Conservation (phyloP, 2,329 filamentous ascomycete species). For the Colletotrichum higginsianum region DNA sequence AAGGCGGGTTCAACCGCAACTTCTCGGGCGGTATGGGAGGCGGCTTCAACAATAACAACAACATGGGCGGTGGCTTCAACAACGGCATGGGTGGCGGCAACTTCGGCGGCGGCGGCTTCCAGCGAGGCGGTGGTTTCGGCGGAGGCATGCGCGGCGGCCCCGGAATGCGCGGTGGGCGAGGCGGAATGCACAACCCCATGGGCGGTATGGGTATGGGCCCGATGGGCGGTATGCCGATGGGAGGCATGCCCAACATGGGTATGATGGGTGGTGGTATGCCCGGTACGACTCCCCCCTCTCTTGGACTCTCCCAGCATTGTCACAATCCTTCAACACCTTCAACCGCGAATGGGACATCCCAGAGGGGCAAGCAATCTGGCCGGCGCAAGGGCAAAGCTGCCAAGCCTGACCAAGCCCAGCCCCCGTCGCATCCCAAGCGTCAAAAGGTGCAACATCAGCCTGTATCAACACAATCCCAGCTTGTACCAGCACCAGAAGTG, state of each 20-base stretch:
- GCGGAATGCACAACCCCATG: slow-evolving; percentile 65
- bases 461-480: background rate
- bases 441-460: slow-evolving; percentile 8
- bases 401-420: background rate
- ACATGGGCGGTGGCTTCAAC: slow-evolving; percentile 64
- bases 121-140: slow-evolving; percentile 61
- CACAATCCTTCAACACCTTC: slow-evolving; percentile 2
- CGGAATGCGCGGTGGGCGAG: slow-evolving; percentile 54
- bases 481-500: background rate
- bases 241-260: slow-evolving; percentile 65
- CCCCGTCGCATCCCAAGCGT: slow-evolving; percentile 1
- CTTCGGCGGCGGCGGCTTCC: slow-evolving; percentile 63
- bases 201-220: slow-evolving; percentile 61
- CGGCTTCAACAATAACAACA: slow-evolving; percentile 60
- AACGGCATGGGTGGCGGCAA: slow-evolving; percentile 67
- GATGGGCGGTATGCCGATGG: slow-evolving; percentile 69
- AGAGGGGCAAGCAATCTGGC: slow-evolving; percentile 7
- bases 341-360: background rate
- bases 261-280: slow-evolving; percentile 70
- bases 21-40: slow-evolving; percentile 57
- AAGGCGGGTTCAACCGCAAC: slow-evolving; percentile 58
- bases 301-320: slow-evolving; percentile 12
- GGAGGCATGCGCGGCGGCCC: slow-evolving; percentile 65
- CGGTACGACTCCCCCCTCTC: slow-evolving; percentile 54
- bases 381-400: slow-evolving; percentile 15